Conservation (phyloP, 1,284 basidiomycete species). For the Ganoderma sinense region DNA sequence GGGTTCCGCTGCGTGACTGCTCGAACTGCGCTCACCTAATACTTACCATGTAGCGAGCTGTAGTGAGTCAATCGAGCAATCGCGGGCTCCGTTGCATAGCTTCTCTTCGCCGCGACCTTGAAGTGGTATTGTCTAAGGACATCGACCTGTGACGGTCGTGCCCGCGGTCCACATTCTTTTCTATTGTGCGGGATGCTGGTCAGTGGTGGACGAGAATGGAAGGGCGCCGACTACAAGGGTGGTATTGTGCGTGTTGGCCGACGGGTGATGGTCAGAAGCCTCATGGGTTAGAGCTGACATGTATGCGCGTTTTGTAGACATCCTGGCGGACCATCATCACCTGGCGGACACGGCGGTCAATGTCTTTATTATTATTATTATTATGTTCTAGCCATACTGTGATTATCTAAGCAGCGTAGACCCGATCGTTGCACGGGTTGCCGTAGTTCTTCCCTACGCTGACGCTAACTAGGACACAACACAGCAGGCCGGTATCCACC, state of each 20-base stretch:
- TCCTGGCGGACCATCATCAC: conserved; percentile 1
- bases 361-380: too few species aligned
- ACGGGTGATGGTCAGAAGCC: neutral
- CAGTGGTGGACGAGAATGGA: neutral
- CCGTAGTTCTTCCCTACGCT: too few species aligned
- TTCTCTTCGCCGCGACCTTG: neutral
- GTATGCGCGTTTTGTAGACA: conserved; percentile 23
- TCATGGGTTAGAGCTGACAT: too few species aligned
- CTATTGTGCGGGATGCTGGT: neutral
- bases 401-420: too few species aligned
- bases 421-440: too few species aligned
- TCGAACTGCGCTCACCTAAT: conserved; percentile 4
- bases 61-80: neutral
- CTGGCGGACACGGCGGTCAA: neutral
- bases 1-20: conserved; percentile 9
- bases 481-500: too few species aligned
- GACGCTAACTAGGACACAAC: too few species aligned
- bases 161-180: neutral
- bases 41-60: neutral
- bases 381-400: too few species aligned
- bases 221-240: neutral
- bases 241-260: neutral
- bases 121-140: neutral
- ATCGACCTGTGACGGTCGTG: too few species aligned
- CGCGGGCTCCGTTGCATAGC: neutral